Evolutionary conservation across 148 eudicot species (phyloP).

Genomic region (Vaccinium darrowii): DNA sequence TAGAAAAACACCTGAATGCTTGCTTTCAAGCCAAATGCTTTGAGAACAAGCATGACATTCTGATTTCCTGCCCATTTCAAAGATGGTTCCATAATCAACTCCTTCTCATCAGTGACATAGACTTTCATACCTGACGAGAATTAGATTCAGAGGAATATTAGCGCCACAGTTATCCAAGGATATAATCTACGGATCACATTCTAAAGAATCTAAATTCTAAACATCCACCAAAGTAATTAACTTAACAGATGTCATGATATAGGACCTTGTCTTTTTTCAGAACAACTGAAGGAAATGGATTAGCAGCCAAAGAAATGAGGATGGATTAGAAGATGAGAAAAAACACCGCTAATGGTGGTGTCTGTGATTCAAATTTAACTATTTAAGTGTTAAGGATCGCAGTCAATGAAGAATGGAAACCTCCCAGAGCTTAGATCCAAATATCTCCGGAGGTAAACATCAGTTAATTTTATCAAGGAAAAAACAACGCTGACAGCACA

Average conservation of each 20-base stretch:
- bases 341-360: too few relatives aligned
- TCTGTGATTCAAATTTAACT: not conserved
- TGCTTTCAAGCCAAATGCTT: constrained; percentile 83
- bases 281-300: not conserved
- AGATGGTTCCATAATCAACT: constrained; percentile 86
- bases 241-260: not conserved
- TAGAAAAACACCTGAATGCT: constrained; percentile 63
- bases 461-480: not conserved
- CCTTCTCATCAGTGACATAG: constrained; percentile 78
- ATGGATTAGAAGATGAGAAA: not conserved
- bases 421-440: not conserved
- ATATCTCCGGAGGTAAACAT: not conserved
- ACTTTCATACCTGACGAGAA: constrained; percentile 70
- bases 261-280: not conserved
- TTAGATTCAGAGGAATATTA: not conserved
- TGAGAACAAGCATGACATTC: constrained; percentile 53
- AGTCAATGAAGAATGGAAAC: not conserved
- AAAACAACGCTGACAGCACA: not conserved
- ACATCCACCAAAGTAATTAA: not conserved
- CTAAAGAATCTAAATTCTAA: not conserved
- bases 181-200: not conserved
- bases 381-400: not conserved
- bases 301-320: not conserved
- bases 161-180: not conserved
- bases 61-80: constrained; percentile 93